Percentiles rank a stretch among this genome's conserved stretches.
These are phyloP conservation scores for Cercospora sp. DNA, from an alignment of 2,329 filamentous ascomycete species.

Conservation along the genomic window DNA sequence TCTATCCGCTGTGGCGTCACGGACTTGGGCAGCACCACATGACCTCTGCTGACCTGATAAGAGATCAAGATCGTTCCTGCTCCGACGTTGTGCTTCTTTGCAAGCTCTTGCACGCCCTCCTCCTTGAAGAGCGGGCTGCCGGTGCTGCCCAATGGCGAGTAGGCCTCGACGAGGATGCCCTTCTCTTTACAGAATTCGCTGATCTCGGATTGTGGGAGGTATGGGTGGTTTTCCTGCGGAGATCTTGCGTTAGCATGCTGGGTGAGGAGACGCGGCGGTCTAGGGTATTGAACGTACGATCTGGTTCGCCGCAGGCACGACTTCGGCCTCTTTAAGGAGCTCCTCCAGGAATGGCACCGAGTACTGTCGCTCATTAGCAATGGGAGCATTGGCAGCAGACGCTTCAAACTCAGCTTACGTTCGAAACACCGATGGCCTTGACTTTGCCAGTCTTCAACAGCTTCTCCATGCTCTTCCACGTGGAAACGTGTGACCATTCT, in stretches of 20 bases:
- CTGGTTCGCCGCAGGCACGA: slow-evolving; percentile 36
- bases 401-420: slow-evolving; percentile 29
- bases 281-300: background rate
- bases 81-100: slow-evolving; percentile 52
- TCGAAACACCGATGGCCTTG: slow-evolving; percentile 54
- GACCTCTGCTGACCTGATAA: slow-evolving; percentile 70
- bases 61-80: slow-evolving; percentile 64
- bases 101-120: slow-evolving; percentile 50
- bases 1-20: slow-evolving; percentile 62
- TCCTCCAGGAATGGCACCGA: slow-evolving; percentile 51
- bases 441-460: slow-evolving; percentile 53
- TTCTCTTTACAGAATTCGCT: slow-evolving; percentile 67
- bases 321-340: slow-evolving; percentile 44
- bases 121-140: slow-evolving; percentile 52
- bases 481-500: slow-evolving; percentile 69
- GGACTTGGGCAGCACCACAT: slow-evolving; percentile 66
- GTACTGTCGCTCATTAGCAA: slow-evolving; percentile 35
- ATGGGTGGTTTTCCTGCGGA: slow-evolving; percentile 69
- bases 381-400: background rate
- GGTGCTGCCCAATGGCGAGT: slow-evolving; percentile 56
- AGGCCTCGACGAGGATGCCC: slow-evolving; percentile 71
- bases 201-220: slow-evolving; percentile 70
- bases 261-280: background rate
- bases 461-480: slow-evolving; percentile 75
- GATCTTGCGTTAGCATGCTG: background rate